Conservation (phyloP, 331 rosid species). For the Quercus tomentella region DNA sequence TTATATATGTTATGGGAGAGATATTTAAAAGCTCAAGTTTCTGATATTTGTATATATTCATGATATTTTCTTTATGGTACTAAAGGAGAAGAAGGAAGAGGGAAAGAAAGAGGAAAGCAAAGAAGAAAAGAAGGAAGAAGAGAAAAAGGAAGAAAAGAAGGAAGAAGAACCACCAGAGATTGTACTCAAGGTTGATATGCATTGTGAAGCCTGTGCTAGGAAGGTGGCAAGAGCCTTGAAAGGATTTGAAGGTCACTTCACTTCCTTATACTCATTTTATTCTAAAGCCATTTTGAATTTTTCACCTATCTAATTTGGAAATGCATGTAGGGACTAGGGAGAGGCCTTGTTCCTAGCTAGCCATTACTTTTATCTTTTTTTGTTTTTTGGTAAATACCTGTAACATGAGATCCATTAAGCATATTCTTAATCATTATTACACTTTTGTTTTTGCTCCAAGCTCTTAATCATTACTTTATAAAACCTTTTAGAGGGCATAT, state of each 20-base stretch:
- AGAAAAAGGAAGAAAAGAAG: slow-evolving; percentile 35
- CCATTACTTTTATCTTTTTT: too few species aligned
- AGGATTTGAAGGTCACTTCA: slow-evolving; percentile 79
- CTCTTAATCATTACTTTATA: neutral
- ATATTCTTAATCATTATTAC: too few species aligned
- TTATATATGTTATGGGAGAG: neutral
- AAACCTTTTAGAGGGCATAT: neutral
- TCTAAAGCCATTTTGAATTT: neutral
- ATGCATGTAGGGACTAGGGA: neutral
- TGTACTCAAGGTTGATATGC: slow-evolving; percentile 91
- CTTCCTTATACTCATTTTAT: neutral
- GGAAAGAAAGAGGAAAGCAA: slow-evolving; percentile 39
- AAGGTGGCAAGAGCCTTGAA: slow-evolving; percentile 83
- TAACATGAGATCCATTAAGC: too few species aligned
- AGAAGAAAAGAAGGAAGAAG: slow-evolving; percentile 47
- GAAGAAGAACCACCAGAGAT: slow-evolving; percentile 57
- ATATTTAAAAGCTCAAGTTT: neutral
- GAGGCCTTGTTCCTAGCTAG: too few species aligned
- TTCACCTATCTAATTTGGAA: neutral
- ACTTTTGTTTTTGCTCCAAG: too few species aligned
- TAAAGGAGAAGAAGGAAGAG: slow-evolving; percentile 51
- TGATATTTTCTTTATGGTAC: neutral
- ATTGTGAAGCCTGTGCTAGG: slow-evolving; percentile 91
- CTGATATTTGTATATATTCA: neutral
- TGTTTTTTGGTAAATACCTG: too few species aligned